A percentile compares a stretch with the other conserved stretches of the same genome.
Evolutionary conservation across 345 rosid species (phyloP).

Genomic region (Acer yangbiense): DNA sequence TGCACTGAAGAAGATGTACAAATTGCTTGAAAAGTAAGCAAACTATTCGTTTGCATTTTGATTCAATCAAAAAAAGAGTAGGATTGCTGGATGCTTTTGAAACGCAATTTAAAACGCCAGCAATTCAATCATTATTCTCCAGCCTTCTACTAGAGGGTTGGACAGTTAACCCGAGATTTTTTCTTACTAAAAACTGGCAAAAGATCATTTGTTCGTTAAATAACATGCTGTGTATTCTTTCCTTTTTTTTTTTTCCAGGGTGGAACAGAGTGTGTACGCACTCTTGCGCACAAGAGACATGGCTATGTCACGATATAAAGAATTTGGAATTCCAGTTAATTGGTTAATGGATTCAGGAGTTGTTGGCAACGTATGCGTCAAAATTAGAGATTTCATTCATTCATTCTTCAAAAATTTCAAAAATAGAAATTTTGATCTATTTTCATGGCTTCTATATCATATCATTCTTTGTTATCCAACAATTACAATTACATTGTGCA

Average conservation of each 20-base stretch:
- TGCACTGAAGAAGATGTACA: constrained; percentile 92
- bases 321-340: constrained; percentile 83
- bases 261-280: constrained; percentile 91
- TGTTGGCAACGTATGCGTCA: constrained; percentile 80
- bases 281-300: constrained; percentile 93
- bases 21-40: constrained; percentile 89
- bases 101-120: background rate
- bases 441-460: background rate
- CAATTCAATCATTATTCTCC: background rate
- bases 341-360: constrained; percentile 90
- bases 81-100: background rate
- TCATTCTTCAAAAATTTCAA: too few relatives aligned
- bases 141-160: background rate
- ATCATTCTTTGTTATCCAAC: background rate
- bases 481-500: background rate
- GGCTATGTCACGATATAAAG: constrained; percentile 85
- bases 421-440: background rate
- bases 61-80: background rate
- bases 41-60: constrained; percentile 17
- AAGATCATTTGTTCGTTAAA: background rate
- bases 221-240: background rate
- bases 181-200: background rate
- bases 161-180: background rate
- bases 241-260: constrained; percentile 42
- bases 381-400: background rate